Percentiles rank a stretch among this genome's conserved stretches.
Conservation (phyloP, 768 basidiomycete genomes). For the Leccinum sublutescens region DNA sequence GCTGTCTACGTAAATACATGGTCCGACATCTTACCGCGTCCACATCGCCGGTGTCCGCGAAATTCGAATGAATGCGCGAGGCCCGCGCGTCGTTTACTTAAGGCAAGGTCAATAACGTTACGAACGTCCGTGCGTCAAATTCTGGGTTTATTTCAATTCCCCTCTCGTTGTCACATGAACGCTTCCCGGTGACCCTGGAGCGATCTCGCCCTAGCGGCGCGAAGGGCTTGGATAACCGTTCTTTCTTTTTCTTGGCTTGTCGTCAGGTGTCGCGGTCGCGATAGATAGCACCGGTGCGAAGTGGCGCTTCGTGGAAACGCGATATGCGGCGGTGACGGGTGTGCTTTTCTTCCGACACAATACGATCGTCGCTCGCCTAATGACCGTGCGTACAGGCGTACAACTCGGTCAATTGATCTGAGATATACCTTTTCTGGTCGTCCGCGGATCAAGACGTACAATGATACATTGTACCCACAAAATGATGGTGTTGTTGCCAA, state of each 20-base stretch:
- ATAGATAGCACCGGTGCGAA: neutral
- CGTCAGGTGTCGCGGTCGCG: neutral
- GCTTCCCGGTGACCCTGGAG: conserved; percentile 1
- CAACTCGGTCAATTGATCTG: conserved; percentile 13
- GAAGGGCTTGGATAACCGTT: neutral
- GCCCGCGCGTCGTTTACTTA: conserved; percentile 17
- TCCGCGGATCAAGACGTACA: conserved; percentile 26
- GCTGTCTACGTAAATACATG: neutral
- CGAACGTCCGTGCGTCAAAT: neutral
- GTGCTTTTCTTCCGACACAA: neutral
- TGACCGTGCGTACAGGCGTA: conserved; percentile 11
- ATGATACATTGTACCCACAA: conserved; percentile 1
- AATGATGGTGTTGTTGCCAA: conserved; percentile 3
- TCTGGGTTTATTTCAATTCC: neutral
- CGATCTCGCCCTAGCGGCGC: conserved; percentile 10
- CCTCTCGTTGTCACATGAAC: neutral
- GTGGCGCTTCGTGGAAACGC: conserved; percentile 11
- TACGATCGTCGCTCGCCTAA: conserved; percentile 27
- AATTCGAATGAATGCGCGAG: conserved; percentile 10
- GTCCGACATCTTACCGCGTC: conserved; percentile 2
- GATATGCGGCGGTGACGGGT: conserved; percentile 3
- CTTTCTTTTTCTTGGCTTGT: neutral
- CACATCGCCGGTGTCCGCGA: conserved; percentile 8
- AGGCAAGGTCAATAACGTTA: conserved; percentile 12
- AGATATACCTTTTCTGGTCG: conserved; percentile 22